phyloP scores from a whole-genome alignment of 192 early-diverging fungal genomes.

The Gorgonomyces haynaldii region DNA sequence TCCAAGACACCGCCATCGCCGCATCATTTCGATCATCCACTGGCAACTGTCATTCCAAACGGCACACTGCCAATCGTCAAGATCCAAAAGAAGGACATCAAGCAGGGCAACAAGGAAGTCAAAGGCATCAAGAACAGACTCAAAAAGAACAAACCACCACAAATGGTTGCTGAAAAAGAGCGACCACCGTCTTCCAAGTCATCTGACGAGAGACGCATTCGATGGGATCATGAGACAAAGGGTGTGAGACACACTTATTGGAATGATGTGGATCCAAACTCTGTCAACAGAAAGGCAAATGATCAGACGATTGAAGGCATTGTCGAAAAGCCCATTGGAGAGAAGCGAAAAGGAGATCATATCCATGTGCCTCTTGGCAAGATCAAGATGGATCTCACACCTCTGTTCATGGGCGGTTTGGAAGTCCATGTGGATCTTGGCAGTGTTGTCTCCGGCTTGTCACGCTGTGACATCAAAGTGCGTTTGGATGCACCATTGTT shows the following conservation, averaged over 20 bases:
- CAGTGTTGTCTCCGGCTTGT: too few relatives aligned
- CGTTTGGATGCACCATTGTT: constrained; percentile 14
- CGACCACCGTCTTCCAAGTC: not conserved
- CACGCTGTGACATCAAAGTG: not conserved
- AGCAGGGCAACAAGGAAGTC: not conserved
- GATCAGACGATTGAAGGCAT: constrained; percentile 1
- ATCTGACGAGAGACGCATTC: too few relatives aligned
- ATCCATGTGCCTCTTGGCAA: constrained; percentile 9
- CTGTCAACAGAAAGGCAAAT: not conserved
- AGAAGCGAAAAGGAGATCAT: constrained; percentile 12
- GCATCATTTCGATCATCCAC: constrained; percentile 1
- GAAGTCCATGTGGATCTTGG: constrained; percentile 4
- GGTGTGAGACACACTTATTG: not conserved
- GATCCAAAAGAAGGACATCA: not conserved
- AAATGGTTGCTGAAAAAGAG: not conserved
- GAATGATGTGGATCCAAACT: not conserved
- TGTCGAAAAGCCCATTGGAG: not conserved
- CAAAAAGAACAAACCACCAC: not conserved
- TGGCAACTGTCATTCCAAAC: not conserved
- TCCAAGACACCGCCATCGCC: constrained; percentile 8
- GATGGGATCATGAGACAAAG: too few relatives aligned
- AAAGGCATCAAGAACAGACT: not conserved
- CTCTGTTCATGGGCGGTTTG: constrained; percentile 16
- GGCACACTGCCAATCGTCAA: not conserved
- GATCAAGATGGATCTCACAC: constrained; percentile 11